Evolutionary conservation across 495 filamentous ascomycete genomes (phyloP).

Genomic region (Talaromyces proteolyticus): DNA sequence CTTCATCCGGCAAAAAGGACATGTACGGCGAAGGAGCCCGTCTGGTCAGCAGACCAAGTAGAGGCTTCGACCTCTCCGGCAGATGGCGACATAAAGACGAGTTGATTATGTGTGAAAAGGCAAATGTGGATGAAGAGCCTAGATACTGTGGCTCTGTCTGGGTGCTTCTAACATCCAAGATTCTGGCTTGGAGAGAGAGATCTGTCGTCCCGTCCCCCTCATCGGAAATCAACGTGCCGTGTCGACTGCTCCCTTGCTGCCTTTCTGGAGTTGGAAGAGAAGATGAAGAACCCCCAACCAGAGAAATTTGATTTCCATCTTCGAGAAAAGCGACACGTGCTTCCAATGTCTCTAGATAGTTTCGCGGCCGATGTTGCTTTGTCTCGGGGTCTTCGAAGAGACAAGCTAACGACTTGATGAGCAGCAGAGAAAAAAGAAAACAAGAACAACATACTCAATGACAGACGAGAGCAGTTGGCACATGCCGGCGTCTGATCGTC

Average conservation of each 20-base stretch:
- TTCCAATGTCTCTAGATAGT: constrained; percentile 12
- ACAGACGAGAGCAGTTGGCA: background rate
- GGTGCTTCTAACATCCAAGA: background rate
- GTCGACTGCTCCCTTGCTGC: background rate
- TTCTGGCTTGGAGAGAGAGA: background rate
- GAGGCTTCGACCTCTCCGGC: background rate
- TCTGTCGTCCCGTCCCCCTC: background rate
- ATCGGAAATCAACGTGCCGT: constrained; percentile 2
- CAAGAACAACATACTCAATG: background rate
- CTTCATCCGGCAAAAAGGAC: constrained; percentile 6
- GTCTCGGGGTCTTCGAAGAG: constrained; percentile 14
- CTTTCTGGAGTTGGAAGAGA: background rate
- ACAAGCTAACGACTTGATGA: background rate
- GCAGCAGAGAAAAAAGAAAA: background rate
- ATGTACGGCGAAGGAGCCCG: constrained; percentile 1
- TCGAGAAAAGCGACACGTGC: constrained; percentile 9
- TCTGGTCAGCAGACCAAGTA: background rate
- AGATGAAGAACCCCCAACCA: background rate
- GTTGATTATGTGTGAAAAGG: constrained; percentile 4
- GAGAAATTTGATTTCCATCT: background rate
- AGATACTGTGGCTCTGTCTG: background rate
- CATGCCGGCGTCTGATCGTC: background rate
- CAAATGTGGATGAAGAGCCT: constrained; percentile 7
- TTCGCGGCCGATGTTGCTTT: constrained; percentile 9
- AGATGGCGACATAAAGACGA: constrained; percentile 1